phyloP scores from a whole-genome alignment of 768 basidiomycete species.

The Pulveroboletus sp. region DNA sequence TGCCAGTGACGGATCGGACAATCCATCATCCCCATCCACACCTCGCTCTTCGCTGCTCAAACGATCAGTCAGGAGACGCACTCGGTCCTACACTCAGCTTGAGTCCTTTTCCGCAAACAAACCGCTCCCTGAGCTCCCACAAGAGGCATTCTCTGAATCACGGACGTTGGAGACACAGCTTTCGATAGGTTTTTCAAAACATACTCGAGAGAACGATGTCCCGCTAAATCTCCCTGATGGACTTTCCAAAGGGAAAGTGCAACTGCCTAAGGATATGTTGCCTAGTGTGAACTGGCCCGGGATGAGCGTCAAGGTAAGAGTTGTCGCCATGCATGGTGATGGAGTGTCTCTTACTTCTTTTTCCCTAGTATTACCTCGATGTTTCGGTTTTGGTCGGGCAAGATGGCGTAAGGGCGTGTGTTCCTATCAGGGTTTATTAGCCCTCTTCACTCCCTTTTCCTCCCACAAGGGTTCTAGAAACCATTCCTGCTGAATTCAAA shows the following conservation, averaged over 20 bases:
- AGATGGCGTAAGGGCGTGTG: slow-evolving; percentile 55
- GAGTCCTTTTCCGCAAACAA: slow-evolving; percentile 14
- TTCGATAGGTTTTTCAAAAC: slow-evolving; percentile 67
- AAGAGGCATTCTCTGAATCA: slow-evolving; percentile 12
- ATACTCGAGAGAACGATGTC: slow-evolving; percentile 46
- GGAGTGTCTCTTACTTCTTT: slow-evolving; percentile 1
- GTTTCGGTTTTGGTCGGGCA: slow-evolving; percentile 62
- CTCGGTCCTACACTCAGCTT: slow-evolving; percentile 13
- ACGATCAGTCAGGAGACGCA: slow-evolving; percentile 25
- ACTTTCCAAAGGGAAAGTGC: slow-evolving; percentile 55
- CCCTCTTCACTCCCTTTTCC: background rate
- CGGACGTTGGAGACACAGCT: slow-evolving; percentile 38
- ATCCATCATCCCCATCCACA: slow-evolving; percentile 6
- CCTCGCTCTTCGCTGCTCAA: slow-evolving; percentile 25
- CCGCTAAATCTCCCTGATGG: slow-evolving; percentile 61
- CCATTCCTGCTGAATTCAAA: background rate
- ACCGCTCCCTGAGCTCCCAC: slow-evolving; percentile 25
- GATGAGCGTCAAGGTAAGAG: slow-evolving; percentile 58
- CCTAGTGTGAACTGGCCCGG: slow-evolving; percentile 66
- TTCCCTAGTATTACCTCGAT: slow-evolving; percentile 63
- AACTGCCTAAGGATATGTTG: slow-evolving; percentile 53
- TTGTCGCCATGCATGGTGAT: slow-evolving; percentile 7
- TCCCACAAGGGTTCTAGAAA: background rate
- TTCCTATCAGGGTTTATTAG: slow-evolving; percentile 57
- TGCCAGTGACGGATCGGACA: slow-evolving; percentile 42